These are phyloP conservation scores for Gossypium laxum DNA, from an alignment of 441 rosid species.

Conservation along the genomic window DNA sequence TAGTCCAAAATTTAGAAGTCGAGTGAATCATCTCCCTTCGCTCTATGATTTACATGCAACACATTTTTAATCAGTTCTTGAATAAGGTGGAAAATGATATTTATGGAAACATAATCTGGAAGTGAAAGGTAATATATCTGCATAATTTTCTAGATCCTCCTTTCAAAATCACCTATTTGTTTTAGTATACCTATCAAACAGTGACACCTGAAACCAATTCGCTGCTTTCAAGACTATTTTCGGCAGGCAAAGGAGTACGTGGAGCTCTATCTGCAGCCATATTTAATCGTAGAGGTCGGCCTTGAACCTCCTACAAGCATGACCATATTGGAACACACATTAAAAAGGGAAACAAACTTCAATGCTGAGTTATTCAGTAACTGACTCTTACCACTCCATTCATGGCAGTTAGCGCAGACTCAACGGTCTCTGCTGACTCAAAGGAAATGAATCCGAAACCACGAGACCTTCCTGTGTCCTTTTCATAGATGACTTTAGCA, in stretches of 20 bases:
- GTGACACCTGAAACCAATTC: slow-evolving; percentile 41
- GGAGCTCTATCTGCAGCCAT: slow-evolving; percentile 48
- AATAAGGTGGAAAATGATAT: background rate
- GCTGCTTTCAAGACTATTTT: slow-evolving; percentile 28
- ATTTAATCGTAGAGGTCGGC: slow-evolving; percentile 69
- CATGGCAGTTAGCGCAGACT: slow-evolving; percentile 41
- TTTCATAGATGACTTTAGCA: slow-evolving; percentile 67
- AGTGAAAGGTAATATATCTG: background rate
- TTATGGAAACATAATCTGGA: background rate
- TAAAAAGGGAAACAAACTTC: slow-evolving; percentile 4
- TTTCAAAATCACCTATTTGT: background rate
- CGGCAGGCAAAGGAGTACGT: slow-evolving; percentile 17
- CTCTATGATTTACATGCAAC: background rate
- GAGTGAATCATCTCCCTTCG: background rate
- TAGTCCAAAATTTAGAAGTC: background rate
- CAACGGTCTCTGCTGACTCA: slow-evolving; percentile 45
- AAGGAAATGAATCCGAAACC: slow-evolving; percentile 79
- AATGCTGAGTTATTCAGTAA: slow-evolving; percentile 7
- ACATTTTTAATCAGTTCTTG: background rate
- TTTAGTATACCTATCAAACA: slow-evolving; percentile 18
- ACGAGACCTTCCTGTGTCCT: slow-evolving; percentile 61
- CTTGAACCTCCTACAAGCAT: slow-evolving; percentile 65
- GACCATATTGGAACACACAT: background rate
- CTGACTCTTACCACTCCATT: slow-evolving; percentile 54
- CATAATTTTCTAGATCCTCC: background rate